Percentiles rank a stretch among this genome's conserved stretches.
These are phyloP conservation scores for Mycena vulgaris DNA, from an alignment of 768 basidiomycete species.

Conservation along the genomic window DNA sequence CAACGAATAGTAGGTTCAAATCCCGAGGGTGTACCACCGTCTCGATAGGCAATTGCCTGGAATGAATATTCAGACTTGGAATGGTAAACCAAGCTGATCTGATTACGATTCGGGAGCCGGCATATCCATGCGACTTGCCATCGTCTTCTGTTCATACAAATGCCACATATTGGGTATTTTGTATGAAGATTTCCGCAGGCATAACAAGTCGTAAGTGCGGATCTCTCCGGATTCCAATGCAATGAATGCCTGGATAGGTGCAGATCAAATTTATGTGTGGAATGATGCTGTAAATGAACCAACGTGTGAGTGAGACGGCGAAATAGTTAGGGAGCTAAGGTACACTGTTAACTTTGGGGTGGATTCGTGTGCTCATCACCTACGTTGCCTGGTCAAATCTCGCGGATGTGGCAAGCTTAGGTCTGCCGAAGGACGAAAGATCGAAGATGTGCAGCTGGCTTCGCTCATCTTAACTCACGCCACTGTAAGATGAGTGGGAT, in stretches of 20 bases:
- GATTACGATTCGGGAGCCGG: conserved; percentile 54
- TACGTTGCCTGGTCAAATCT: conserved; percentile 67
- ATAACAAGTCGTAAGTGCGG: conserved; percentile 83
- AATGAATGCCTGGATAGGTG: conserved; percentile 59
- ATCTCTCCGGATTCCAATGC: conserved; percentile 70
- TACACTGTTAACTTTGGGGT: conserved; percentile 1
- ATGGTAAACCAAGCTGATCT: neutral
- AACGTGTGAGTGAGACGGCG: conserved; percentile 83
- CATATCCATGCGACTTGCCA: conserved; percentile 56
- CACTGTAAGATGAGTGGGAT: neutral
- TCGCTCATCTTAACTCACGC: conserved; percentile 59
- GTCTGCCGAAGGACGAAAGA: conserved; percentile 65
- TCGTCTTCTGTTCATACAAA: conserved; percentile 73
- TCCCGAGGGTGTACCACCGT: conserved; percentile 79
- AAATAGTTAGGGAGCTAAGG: conserved; percentile 70
- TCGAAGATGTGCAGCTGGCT: conserved; percentile 75
- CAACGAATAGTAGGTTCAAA: conserved; percentile 79
- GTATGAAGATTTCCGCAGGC: conserved; percentile 76
- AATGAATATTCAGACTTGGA: conserved; percentile 32
- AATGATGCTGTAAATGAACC: conserved; percentile 40
- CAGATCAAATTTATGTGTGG: conserved; percentile 25
- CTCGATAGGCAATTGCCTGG: conserved; percentile 70
- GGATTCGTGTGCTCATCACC: conserved; percentile 29
- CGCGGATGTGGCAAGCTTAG: conserved; percentile 65
- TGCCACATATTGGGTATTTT: conserved; percentile 84